These are phyloP conservation scores for Trichoderma aggressivum DNA, from an alignment of 2,329 filamentous ascomycete genomes.

Conservation along the genomic window DNA sequence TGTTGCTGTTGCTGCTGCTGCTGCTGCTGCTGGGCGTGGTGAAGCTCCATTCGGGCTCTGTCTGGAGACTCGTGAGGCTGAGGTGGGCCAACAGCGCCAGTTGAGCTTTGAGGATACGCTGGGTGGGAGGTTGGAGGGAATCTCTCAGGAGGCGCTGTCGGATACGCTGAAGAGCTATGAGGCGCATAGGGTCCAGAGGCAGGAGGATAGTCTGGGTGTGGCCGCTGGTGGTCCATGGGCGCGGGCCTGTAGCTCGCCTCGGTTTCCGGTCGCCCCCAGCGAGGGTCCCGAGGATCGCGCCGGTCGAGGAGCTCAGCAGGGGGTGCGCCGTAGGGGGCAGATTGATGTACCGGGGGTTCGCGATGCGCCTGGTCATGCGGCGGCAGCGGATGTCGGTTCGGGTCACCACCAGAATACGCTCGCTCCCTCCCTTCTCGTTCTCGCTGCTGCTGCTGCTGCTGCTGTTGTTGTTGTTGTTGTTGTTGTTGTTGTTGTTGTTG, in stretches of 20 bases:
- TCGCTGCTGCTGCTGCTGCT: constrained; percentile 33
- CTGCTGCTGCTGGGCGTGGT: constrained; percentile 30
- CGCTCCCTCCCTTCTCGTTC: constrained; percentile 45
- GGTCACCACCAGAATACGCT: constrained; percentile 49
- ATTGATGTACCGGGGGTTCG: constrained; percentile 44
- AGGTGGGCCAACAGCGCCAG: constrained; percentile 24
- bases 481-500: constrained; percentile 25
- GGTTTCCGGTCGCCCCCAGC: constrained; percentile 33
- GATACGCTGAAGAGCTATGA: constrained; percentile 31
- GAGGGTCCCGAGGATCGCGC: constrained; percentile 32
- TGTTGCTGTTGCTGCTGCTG: not conserved
- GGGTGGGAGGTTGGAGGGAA: constrained; percentile 35
- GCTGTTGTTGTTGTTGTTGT: constrained; percentile 30
- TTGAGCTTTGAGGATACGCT: constrained; percentile 28
- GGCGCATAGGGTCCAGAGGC: constrained; percentile 38
- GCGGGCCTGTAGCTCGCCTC: constrained; percentile 34
- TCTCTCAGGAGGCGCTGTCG: constrained; percentile 32
- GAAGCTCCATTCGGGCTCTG: constrained; percentile 42
- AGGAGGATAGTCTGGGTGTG: constrained; percentile 47
- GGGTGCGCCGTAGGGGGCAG: constrained; percentile 42
- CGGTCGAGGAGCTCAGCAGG: constrained; percentile 41
- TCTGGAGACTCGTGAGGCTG: constrained; percentile 50
- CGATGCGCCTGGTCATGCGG: constrained; percentile 40
- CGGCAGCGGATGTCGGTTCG: constrained; percentile 40
- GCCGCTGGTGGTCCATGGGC: constrained; percentile 39